Conservation (phyloP, 192 early-diverging fungal genomes). For the Linnemannia hyalina region DNA sequence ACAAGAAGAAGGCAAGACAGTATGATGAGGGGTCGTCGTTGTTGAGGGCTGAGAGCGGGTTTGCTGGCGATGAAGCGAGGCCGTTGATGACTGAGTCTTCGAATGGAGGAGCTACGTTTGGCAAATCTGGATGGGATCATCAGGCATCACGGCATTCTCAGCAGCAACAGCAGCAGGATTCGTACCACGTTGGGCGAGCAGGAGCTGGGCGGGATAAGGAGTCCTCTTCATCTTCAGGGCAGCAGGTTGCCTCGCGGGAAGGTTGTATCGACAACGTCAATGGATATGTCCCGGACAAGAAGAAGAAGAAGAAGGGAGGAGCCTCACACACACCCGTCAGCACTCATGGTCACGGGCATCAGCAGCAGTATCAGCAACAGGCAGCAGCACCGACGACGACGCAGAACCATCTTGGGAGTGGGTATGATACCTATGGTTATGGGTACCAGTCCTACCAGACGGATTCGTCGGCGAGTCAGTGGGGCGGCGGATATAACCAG, state of each 20-base stretch:
- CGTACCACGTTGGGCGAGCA: neutral
- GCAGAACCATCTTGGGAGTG: neutral
- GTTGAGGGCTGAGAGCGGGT: conserved; percentile 6
- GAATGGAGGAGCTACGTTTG: conserved; percentile 28
- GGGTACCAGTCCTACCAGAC: conserved; percentile 53
- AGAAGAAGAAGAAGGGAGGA: conserved; percentile 38
- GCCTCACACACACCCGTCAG: neutral
- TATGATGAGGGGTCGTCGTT: conserved; percentile 21
- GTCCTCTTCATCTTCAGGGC: neutral
- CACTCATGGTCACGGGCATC: neutral
- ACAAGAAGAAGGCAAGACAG: conserved; percentile 34
- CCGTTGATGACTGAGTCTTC: conserved; percentile 49
- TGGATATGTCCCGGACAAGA: conserved; percentile 34
- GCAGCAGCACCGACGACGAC: conserved; percentile 9
- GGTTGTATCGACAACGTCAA: conserved; percentile 52
- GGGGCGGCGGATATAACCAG: neutral
- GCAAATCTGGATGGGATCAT: conserved; percentile 42
- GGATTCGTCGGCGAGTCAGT: neutral
- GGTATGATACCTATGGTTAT: conserved; percentile 41
- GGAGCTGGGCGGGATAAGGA: neutral
- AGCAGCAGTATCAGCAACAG: conserved; percentile 9
- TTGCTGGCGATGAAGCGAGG: conserved; percentile 4
- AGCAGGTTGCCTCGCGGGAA: conserved; percentile 17
- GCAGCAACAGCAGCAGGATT: neutral
- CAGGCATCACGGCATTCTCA: neutral